These are phyloP conservation scores for Monilinia polystroma DNA, from an alignment of 2,329 filamentous ascomycete genomes.

Conservation along the genomic window DNA sequence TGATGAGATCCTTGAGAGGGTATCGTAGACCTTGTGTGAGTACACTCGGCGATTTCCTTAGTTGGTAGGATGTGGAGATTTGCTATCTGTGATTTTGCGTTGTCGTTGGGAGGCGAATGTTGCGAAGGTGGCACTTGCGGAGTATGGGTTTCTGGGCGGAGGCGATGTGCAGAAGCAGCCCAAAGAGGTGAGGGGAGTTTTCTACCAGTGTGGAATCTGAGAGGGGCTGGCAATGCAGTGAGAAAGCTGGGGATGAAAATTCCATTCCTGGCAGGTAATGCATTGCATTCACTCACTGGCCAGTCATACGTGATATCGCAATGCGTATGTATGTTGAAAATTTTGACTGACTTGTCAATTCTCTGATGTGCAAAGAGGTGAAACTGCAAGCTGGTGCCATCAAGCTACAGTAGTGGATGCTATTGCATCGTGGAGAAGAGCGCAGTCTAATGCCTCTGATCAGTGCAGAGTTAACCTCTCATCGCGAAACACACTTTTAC, in stretches of 20 bases:
- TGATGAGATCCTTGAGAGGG: background rate
- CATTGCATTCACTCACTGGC: background rate
- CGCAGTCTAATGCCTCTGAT: background rate
- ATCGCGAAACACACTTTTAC: conserved; percentile 10
- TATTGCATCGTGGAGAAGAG: background rate
- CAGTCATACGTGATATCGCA: background rate
- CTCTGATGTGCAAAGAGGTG: background rate
- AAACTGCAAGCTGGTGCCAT: background rate
- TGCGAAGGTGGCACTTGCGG: background rate
- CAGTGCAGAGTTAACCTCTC: background rate
- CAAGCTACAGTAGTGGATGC: background rate
- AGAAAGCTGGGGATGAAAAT: conserved; percentile 9
- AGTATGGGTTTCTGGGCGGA: background rate
- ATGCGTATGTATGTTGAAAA: background rate
- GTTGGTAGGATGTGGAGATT: background rate
- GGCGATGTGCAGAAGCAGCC: background rate
- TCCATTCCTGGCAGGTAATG: background rate
- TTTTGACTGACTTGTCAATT: conserved; percentile 3
- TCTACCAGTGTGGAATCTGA: background rate
- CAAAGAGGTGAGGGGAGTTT: background rate
- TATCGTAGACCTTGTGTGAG: background rate
- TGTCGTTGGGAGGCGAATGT: background rate
- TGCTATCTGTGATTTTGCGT: background rate
- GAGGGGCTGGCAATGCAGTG: conserved; percentile 3
- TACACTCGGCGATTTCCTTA: background rate